These are phyloP conservation scores for Yamadazyma epiphylla DNA, from an alignment of 1,139 yeast species.

Conservation along the genomic window DNA sequence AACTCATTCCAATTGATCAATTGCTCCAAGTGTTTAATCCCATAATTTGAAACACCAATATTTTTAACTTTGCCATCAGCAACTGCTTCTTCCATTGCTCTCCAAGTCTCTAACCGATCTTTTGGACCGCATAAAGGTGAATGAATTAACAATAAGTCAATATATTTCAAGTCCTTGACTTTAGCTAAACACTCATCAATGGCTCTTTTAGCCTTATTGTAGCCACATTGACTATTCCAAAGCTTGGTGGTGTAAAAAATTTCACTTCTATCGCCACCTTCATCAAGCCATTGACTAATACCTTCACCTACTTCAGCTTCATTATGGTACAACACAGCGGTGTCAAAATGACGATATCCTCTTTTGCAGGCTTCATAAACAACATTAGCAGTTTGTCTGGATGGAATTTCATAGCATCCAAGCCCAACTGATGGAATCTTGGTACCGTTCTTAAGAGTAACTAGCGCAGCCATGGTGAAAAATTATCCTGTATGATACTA, in stretches of 20 bases:
- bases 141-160: constrained; percentile 55
- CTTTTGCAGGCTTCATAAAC: constrained; percentile 44
- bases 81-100: constrained; percentile 65
- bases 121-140: constrained; percentile 55
- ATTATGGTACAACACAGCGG: constrained; percentile 55
- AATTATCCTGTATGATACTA: too few relatives aligned
- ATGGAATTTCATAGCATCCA: constrained; percentile 32
- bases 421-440: constrained; percentile 36
- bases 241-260: constrained; percentile 58
- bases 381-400: constrained; percentile 21
- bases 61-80: constrained; percentile 49
- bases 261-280: constrained; percentile 51
- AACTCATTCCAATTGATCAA: constrained; percentile 50
- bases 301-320: constrained; percentile 58
- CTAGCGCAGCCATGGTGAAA: constrained; percentile 5
- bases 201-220: constrained; percentile 19
- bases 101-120: constrained; percentile 52
- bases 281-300: constrained; percentile 46
- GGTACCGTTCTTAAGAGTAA: constrained; percentile 16
- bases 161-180: constrained; percentile 37
- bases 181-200: constrained; percentile 24
- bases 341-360: constrained; percentile 59
- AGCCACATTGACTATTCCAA: constrained; percentile 35
- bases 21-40: constrained; percentile 57
- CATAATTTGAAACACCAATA: constrained; percentile 72